A percentile compares a stretch with the other conserved stretches of the same genome.
These are phyloP conservation scores for Xylaria polymorpha DNA, from an alignment of 2,329 filamentous ascomycete species.

Conservation along the genomic window DNA sequence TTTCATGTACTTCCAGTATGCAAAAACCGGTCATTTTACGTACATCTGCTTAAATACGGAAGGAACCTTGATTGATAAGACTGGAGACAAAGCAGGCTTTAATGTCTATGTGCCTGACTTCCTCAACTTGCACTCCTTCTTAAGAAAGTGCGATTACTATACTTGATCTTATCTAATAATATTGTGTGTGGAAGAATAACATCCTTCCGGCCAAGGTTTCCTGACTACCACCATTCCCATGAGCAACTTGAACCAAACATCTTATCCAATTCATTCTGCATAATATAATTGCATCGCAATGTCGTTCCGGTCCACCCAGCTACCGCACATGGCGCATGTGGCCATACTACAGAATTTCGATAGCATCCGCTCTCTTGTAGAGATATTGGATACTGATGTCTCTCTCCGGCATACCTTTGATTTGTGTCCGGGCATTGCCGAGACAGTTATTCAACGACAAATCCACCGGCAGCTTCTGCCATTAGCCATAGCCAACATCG, in stretches of 20 bases:
- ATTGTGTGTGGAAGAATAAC: not conserved
- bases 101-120: no score
- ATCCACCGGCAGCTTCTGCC: conserved; percentile 4
- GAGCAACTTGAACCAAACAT: not conserved
- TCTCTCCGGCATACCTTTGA: not conserved
- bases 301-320: not conserved
- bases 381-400: not conserved
- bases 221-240: not conserved
- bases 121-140: not conserved
- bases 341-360: not conserved
- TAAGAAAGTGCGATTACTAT: not conserved
- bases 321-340: not conserved
- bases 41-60: not conserved
- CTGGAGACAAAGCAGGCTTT: not conserved
- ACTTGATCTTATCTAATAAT: not conserved
- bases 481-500: conserved; percentile 9
- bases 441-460: not conserved
- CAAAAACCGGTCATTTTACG: no score
- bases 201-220: not conserved
- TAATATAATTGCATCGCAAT: not conserved
- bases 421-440: not conserved
- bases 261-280: not conserved
- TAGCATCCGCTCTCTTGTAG: not conserved
- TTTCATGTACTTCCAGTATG: no score
- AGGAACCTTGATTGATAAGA: not conserved